These are phyloP conservation scores for Thelephora terrestris DNA, from an alignment of 1,284 basidiomycete species.

Conservation along the genomic window DNA sequence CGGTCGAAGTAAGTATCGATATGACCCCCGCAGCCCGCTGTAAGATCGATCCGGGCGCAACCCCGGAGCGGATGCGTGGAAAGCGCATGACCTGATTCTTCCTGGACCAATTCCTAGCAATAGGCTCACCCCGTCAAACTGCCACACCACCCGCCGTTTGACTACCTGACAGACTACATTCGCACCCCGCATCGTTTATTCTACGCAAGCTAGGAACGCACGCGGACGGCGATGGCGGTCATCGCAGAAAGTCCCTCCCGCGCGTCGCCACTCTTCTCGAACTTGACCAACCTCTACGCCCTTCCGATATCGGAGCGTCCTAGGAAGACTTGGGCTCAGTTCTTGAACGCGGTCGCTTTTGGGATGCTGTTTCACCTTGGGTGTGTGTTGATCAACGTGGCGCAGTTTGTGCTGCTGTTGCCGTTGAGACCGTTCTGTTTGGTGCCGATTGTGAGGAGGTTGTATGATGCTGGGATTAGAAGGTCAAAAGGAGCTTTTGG, in stretches of 20 bases:
- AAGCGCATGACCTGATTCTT: no score
- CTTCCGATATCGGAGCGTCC: constrained; percentile 54
- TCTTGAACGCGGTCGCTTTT: constrained; percentile 43
- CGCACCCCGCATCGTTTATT: not conserved
- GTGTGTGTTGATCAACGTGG: constrained; percentile 57
- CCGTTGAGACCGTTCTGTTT: constrained; percentile 37
- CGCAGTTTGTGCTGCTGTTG: constrained; percentile 61
- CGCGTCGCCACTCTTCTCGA: constrained; percentile 2
- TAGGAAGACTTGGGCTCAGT: constrained; percentile 41
- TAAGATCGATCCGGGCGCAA: not conserved
- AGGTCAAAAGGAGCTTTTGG: constrained; percentile 82
- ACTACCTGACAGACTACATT: not conserved
- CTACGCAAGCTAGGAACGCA: no score
- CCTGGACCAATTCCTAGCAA: no score
- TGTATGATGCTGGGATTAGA: constrained; percentile 61
- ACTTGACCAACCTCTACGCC: constrained; percentile 26
- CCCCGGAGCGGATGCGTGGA: no score
- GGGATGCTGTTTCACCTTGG: constrained; percentile 55
- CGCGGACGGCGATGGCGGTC: no score
- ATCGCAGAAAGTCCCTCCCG: constrained; percentile 25
- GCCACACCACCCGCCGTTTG: no score
- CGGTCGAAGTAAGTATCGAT: no score
- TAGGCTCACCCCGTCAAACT: not conserved
- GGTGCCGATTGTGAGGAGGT: constrained; percentile 36
- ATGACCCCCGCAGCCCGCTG: no score